Evolutionary conservation across 1,139 yeast species (phyloP), one percentile per base, ranked within the genome.

Genomic region (Geotrichum fermentans): DNA sequence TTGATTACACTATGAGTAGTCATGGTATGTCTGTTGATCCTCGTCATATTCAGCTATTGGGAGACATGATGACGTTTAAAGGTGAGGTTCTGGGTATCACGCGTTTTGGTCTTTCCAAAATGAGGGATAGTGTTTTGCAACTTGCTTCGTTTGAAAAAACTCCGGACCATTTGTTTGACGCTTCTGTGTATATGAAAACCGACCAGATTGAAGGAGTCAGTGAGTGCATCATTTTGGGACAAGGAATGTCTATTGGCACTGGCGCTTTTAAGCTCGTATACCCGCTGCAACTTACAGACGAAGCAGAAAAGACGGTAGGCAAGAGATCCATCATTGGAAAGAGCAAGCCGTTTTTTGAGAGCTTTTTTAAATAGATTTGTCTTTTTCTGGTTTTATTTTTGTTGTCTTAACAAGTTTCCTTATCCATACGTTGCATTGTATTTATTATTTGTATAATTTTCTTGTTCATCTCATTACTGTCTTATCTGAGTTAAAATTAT

Each of bases 21-120:
- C 98, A 94, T 74, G 98, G 98, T 69, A 94, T 94, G 98, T 87
- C 95, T 67, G 97, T 94, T 51, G 99, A 94, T 74, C 98, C 98
- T 55, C 95, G 99, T 74, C 99, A 94, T 70, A 89, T 94, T 66
- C 98, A 92, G 71, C 73, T 94, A 47, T 73, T 94, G 56, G 98
- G 98, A 56, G 99, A 94, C 67, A 98, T 94, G 51, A 94, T 94
- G 99, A 88, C 97, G 0, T 94, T 88, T 68, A 94, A 92, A 71
- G 99, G 99, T 53, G 98, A 94, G 65, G 96, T 94, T 6, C 75
- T 94, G 60, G 98, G 99, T 68, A 94, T 94, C 64, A 94, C 99
- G 2, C 79, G 99, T 70, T 94, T 94, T 62, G 99, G 99, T 58
- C 75, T 94, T 60, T 90, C 97, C 62, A 94, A 94, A 68, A 92